A percentile compares a stretch with the other conserved stretches of the same genome.
Evolutionary conservation across 2,329 filamentous ascomycete genomes (phyloP).

Genomic region (Pseudogymnoascus verrucosus): DNA sequence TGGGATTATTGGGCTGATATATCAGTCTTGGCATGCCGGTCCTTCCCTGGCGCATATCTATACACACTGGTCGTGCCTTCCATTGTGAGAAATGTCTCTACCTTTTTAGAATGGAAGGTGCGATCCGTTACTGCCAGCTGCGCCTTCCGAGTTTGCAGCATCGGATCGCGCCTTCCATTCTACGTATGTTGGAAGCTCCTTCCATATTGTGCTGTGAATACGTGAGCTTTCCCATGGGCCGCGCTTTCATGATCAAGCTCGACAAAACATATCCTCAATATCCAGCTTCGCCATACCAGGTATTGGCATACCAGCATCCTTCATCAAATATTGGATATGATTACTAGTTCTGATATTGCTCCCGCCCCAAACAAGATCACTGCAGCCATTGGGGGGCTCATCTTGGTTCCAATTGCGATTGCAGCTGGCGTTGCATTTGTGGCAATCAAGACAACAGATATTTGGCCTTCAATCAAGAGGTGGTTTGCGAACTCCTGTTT

Average conservation of each 20-base stretch:
- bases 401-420: constrained; percentile 39
- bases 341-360: constrained; percentile 15
- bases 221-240: not conserved
- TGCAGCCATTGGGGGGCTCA: constrained; percentile 35
- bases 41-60: not conserved
- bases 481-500: constrained; percentile 14
- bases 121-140: not conserved
- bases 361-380: constrained; percentile 28
- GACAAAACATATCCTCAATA: not conserved
- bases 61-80: not conserved
- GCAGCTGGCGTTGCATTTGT: constrained; percentile 27
- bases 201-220: not conserved
- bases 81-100: not conserved
- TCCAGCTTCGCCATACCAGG: not conserved
- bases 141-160: not conserved
- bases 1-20: not conserved
- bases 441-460: constrained; percentile 23
- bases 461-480: constrained; percentile 16
- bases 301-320: constrained; percentile 9
- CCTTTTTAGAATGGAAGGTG: not conserved
- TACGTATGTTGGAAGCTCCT: not conserved
- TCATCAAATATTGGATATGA: constrained; percentile 27
- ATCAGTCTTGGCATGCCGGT: not conserved
- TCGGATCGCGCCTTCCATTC: too few species aligned
- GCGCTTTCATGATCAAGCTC: not conserved